Percentiles rank a stretch among this genome's conserved stretches.
Conservation (phyloP, 2,329 filamentous ascomycete genomes). For the Bipolaris bicolor region DNA sequence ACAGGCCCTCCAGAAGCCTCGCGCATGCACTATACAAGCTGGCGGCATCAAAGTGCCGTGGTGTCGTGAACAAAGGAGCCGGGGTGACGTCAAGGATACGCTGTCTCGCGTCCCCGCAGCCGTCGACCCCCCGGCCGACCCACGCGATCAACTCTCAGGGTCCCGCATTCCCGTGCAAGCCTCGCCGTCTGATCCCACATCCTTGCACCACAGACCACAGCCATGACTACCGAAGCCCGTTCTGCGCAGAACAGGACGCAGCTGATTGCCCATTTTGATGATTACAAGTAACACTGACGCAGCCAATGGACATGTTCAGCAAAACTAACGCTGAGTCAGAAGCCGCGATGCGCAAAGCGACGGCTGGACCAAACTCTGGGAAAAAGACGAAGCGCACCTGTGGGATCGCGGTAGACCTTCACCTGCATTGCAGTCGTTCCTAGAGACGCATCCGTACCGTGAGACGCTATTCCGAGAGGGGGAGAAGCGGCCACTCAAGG, state of each 20-base stretch:
- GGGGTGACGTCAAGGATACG: conserved; percentile 14
- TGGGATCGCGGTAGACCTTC: conserved; percentile 63
- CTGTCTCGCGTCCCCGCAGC: background rate
- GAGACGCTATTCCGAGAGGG: conserved; percentile 27
- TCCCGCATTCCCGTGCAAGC: conserved; percentile 2
- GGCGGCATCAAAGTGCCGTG: background rate
- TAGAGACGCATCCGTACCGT: conserved; percentile 27
- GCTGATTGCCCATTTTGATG: conserved; percentile 18
- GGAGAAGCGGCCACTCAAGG: conserved; percentile 55
- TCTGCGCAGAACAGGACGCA: conserved; percentile 19
- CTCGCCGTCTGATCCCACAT: conserved; percentile 7
- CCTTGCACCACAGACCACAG: background rate
- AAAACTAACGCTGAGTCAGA: conserved; percentile 10
- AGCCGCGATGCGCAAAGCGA: conserved; percentile 19
- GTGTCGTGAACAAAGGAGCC: conserved; percentile 4
- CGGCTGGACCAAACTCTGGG: conserved; percentile 62
- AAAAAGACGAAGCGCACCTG: conserved; percentile 55
- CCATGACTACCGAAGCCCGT: conserved; percentile 19
- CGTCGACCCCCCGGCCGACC: conserved; percentile 2
- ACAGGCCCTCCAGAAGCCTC: background rate
- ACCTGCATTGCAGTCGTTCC: conserved; percentile 54
- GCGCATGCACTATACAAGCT: background rate
- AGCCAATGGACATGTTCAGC: background rate
- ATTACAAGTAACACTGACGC: conserved; percentile 13
- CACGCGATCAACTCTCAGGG: background rate